These are phyloP conservation scores for Trametes polyzona DNA, from an alignment of 1,284 basidiomycete species.

Conservation along the genomic window DNA sequence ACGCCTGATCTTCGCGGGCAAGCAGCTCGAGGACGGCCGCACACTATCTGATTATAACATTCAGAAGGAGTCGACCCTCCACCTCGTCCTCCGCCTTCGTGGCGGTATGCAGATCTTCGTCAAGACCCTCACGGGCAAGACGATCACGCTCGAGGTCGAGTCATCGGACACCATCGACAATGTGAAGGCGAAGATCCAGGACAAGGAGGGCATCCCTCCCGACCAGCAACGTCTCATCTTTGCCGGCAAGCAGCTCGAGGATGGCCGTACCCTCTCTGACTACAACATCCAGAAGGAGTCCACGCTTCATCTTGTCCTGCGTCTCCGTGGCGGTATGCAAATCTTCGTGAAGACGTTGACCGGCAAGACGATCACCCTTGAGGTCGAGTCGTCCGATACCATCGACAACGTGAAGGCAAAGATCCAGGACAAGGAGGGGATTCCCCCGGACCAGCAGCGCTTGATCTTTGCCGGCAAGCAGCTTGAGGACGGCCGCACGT, in stretches of 20 bases:
- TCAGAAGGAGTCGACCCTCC: slow-evolving; percentile 60
- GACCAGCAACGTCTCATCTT: slow-evolving; percentile 90
- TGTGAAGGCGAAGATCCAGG: slow-evolving; percentile 59
- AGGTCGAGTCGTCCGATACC: slow-evolving; percentile 90
- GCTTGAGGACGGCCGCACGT: slow-evolving; percentile 81
- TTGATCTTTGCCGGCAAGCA: slow-evolving; percentile 88
- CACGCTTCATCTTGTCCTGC: slow-evolving; percentile 85
- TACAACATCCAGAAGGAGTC: slow-evolving; percentile 84
- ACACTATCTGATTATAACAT: slow-evolving; percentile 79
- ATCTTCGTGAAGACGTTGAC: slow-evolving; percentile 90
- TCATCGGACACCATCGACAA: slow-evolving; percentile 57
- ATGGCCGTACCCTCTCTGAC: slow-evolving; percentile 80
- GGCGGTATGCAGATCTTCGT: slow-evolving; percentile 80
- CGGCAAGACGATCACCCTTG: slow-evolving; percentile 94
- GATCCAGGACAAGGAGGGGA: slow-evolving; percentile 85
- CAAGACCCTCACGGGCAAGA: slow-evolving; percentile 64
- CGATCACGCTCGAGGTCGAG: slow-evolving; percentile 54
- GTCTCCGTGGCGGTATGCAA: slow-evolving; percentile 89
- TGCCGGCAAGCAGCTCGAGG: slow-evolving; percentile 87
- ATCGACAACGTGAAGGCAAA: slow-evolving; percentile 89
- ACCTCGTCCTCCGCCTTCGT: slow-evolving; percentile 58
- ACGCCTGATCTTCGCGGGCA: slow-evolving; percentile 76
- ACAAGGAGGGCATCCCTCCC: slow-evolving; percentile 70
- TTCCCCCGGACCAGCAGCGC: slow-evolving; percentile 82
- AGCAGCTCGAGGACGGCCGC: slow-evolving; percentile 76